Conservation (phyloP, 2,329 filamentous ascomycete species). For the Pyricularia pennisetigena region DNA sequence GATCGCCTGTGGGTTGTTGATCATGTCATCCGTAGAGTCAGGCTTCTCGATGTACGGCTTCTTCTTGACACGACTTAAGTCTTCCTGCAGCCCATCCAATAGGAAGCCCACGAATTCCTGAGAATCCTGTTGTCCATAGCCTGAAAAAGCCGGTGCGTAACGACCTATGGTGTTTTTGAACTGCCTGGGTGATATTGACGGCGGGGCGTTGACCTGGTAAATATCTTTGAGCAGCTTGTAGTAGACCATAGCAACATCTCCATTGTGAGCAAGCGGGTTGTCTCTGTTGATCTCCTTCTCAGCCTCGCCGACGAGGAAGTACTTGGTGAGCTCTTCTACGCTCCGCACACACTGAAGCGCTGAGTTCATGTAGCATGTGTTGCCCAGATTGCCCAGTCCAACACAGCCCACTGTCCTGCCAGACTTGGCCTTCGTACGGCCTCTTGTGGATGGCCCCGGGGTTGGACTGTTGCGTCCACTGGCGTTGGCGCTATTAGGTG, state of each 20-base stretch:
- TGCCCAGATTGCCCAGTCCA: constrained; percentile 82
- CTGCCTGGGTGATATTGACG: constrained; percentile 65
- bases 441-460: constrained; percentile 56
- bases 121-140: constrained; percentile 93
- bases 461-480: constrained; percentile 63
- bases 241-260: constrained; percentile 80
- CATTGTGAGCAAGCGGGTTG: constrained; percentile 79
- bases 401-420: constrained; percentile 67
- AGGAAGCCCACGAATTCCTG: constrained; percentile 95
- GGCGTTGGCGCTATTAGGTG: constrained; percentile 28
- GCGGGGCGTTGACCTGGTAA: constrained; percentile 56
- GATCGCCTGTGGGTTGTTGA: constrained; percentile 71
- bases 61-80: constrained; percentile 84
- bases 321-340: constrained; percentile 86
- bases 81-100: constrained; percentile 88
- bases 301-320: constrained; percentile 71
- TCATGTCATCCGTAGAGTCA: constrained; percentile 94
- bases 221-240: constrained; percentile 66
- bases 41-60: constrained; percentile 98
- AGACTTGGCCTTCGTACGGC: constrained; percentile 57
- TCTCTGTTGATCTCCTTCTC: constrained; percentile 72
- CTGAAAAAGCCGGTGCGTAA: constrained; percentile 78
- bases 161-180: constrained; percentile 79
- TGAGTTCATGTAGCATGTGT: constrained; percentile 99
- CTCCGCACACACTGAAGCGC: constrained; percentile 90